Evolutionary conservation across 2,329 filamentous ascomycete species (phyloP).

Genomic region (Herpotrichia juniperi): DNA sequence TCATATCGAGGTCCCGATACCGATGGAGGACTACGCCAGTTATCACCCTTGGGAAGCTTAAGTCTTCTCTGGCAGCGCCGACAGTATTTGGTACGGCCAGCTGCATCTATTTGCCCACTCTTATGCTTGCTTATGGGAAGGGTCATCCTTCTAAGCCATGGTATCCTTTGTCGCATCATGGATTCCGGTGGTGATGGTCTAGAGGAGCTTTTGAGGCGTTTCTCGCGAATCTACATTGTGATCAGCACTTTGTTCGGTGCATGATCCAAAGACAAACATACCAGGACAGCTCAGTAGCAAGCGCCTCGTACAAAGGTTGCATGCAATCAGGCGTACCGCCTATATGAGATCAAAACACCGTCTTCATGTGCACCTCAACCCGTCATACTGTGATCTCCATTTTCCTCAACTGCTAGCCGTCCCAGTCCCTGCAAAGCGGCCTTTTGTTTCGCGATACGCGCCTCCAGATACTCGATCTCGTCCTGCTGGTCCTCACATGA

Average conservation of each 20-base stretch:
- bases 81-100: too few relatives aligned
- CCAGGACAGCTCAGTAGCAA: slow-evolving; percentile 3
- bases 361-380: slow-evolving; percentile 34
- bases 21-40: too few relatives aligned
- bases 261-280: background rate
- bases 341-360: slow-evolving; percentile 36
- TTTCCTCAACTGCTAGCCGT: slow-evolving; percentile 22
- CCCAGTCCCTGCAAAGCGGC: slow-evolving; percentile 39
- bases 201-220: too few relatives aligned
- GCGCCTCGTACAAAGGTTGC: slow-evolving; percentile 25
- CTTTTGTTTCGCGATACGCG: slow-evolving; percentile 66
- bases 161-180: too few relatives aligned
- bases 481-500: slow-evolving; percentile 71
- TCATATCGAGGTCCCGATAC: too few relatives aligned
- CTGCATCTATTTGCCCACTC: too few relatives aligned
- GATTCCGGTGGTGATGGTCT: too few relatives aligned
- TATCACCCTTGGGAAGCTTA: too few relatives aligned
- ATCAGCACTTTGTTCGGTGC: background rate
- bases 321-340: slow-evolving; percentile 35
- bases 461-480: slow-evolving; percentile 72
- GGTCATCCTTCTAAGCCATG: too few relatives aligned
- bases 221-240: background rate
- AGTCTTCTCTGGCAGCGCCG: too few relatives aligned
- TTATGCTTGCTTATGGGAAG: too few relatives aligned
- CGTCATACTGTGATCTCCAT: slow-evolving; percentile 44